Percentiles rank a stretch among this genome's conserved stretches.
Conservation (phyloP, 1,139 yeast species). For the Hyphopichia khmerensis region DNA sequence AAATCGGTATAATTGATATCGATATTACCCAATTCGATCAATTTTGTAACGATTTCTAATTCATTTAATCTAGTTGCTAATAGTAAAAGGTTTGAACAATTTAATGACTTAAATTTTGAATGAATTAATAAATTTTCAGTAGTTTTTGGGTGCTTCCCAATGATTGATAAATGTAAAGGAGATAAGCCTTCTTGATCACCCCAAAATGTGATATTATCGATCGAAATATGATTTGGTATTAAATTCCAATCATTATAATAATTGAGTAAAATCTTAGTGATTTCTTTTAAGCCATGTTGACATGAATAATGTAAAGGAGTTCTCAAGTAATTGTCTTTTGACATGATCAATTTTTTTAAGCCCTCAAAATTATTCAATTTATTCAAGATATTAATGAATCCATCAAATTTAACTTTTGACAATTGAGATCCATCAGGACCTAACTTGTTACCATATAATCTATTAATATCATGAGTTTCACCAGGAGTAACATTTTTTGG, state of each 20-base stretch:
- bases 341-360: constrained; percentile 56
- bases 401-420: constrained; percentile 18
- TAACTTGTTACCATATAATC: constrained; percentile 29
- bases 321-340: constrained; percentile 72
- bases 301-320: constrained; percentile 92
- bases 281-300: constrained; percentile 75
- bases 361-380: constrained; percentile 48
- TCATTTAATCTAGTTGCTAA: constrained; percentile 74
- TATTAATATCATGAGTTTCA: constrained; percentile 29
- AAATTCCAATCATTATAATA: constrained; percentile 33
- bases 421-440: constrained; percentile 65
- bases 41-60: constrained; percentile 51
- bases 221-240: constrained; percentile 41
- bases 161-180: constrained; percentile 80
- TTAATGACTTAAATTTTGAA: constrained; percentile 33
- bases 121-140: constrained; percentile 56
- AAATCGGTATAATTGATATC: constrained; percentile 63
- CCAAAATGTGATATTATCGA: constrained; percentile 66
- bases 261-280: constrained; percentile 56
- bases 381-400: constrained; percentile 20
- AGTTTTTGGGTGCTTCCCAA: constrained; percentile 82
- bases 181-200: constrained; percentile 81
- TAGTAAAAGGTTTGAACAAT: constrained; percentile 54
- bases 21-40: constrained; percentile 58
- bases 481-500: constrained; percentile 33